Evolutionary conservation across 345 rosid species (phyloP).

Genomic region (Gossypium anomalum): DNA sequence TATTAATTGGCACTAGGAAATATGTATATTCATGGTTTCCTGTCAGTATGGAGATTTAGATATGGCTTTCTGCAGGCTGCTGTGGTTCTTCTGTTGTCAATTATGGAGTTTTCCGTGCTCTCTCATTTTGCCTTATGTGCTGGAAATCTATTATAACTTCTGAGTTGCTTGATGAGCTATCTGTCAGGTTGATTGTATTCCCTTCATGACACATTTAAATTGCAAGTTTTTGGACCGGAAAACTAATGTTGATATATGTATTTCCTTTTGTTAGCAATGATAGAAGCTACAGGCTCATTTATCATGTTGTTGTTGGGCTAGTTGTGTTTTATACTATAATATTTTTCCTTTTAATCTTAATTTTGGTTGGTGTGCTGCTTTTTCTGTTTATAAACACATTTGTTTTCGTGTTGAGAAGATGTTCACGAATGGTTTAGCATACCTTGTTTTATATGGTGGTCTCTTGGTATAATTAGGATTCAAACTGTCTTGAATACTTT

Average conservation of each 20-base stretch:
- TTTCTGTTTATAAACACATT: background rate
- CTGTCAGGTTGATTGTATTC: background rate
- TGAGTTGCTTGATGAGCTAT: background rate
- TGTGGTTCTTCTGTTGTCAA: too few species aligned
- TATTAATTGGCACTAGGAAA: too few species aligned
- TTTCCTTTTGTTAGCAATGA: background rate
- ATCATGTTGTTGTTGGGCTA: background rate
- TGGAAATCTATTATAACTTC: background rate
- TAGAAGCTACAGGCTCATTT: background rate
- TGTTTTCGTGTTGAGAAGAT: background rate
- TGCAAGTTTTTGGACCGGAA: background rate
- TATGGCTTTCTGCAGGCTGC: too few species aligned
- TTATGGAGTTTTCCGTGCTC: too few species aligned
- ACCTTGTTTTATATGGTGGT: background rate
- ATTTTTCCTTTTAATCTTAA: background rate
- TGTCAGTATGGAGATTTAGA: too few species aligned
- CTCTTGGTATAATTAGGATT: background rate
- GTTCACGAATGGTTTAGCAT: background rate
- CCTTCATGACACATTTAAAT: background rate
- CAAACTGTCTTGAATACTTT: background rate
- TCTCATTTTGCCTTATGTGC: background rate
- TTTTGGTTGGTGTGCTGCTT: background rate
- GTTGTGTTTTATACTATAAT: background rate
- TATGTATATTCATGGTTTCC: too few species aligned
- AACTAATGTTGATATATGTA: background rate